Evolutionary conservation across 2,329 filamentous ascomycete species (phyloP), one percentile per base, ranked within the genome.

Genomic region (Fusarium buharicum): DNA sequence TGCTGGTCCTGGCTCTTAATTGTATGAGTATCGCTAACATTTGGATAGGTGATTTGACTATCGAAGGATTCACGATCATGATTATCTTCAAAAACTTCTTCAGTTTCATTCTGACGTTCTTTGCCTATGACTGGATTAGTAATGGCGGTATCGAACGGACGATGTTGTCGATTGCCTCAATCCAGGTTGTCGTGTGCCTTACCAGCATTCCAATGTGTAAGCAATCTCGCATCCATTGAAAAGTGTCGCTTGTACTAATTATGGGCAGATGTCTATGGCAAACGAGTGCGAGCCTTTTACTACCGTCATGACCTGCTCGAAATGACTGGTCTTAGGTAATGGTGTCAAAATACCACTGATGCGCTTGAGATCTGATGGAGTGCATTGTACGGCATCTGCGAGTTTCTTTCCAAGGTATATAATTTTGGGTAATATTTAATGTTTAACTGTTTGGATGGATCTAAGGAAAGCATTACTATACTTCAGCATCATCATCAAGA

Each of bases 71-170:
- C 74, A 97, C 93, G 0, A 91, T 92, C 76, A 85, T 95, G 74
- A 84, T 97, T 64, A 88, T 97, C 50, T 97, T 97, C 82, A 97
- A 97, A 78, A 97, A 97, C 76, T 84, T 97, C 61, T 96, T 97
- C 78, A 91, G 89, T 62, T 97, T 96, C 70, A 86, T 87, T 7
- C 79, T 97, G 52, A 96, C 93, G 0, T 96, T 89, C 74, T 90
- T 86, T 66, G 92, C 92, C 1, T 96, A 92, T 70, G 82, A 93
- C 54, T 97, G 94, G 93, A 82, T 97, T 22, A 82, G 90, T 10
- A 65, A 78, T 1, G 86, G 86, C 2, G 85, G 88, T n/a, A 84
- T 86, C 57, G 81, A 83, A 41, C 74, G 75, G 6, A 80, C 78
- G 0, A 94, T 97, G 76, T 82, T 90, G 50, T 83, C 85, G 17